Evolutionary conservation across 495 filamentous ascomycete species (phyloP).

Genomic region (Penicillium atrosanguineum): DNA sequence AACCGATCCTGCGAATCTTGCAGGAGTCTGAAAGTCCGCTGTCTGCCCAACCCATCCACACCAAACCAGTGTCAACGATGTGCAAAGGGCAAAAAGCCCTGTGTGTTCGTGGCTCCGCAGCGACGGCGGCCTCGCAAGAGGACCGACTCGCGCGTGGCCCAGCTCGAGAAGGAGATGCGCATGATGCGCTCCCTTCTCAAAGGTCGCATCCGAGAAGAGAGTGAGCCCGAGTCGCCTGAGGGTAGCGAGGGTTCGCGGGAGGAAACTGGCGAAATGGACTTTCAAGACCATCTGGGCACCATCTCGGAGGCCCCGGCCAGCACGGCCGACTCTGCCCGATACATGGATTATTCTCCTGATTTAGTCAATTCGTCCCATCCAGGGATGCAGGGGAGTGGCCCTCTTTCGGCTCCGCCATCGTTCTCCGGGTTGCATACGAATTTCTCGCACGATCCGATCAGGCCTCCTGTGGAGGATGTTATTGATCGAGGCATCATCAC

Average conservation of each 20-base stretch:
- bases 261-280: constrained; percentile 22
- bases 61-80: constrained; percentile 72
- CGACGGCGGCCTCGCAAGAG: constrained; percentile 78
- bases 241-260: constrained; percentile 28
- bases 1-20: constrained; percentile 84
- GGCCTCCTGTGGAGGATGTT: constrained; percentile 29
- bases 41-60: constrained; percentile 65
- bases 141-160: constrained; percentile 79
- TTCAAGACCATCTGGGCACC: constrained; percentile 10
- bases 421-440: constrained; percentile 18
- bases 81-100: constrained; percentile 69
- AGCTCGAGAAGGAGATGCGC: constrained; percentile 87
- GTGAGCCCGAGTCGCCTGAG: constrained; percentile 29
- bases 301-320: constrained; percentile 24
- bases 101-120: constrained; percentile 75
- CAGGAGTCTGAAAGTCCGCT: constrained; percentile 79
- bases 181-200: constrained; percentile 49
- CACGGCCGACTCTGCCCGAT: constrained; percentile 19
- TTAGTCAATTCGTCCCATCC: constrained; percentile 20
- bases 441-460: constrained; percentile 15
- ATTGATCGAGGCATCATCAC: constrained; percentile 49
- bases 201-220: constrained; percentile 34
- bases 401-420: constrained; percentile 13
- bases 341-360: constrained; percentile 31
- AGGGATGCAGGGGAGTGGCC: constrained; percentile 14